Evolutionary conservation across 257 asterid genomes (phyloP).

Genomic region (Ilex asprella): DNA sequence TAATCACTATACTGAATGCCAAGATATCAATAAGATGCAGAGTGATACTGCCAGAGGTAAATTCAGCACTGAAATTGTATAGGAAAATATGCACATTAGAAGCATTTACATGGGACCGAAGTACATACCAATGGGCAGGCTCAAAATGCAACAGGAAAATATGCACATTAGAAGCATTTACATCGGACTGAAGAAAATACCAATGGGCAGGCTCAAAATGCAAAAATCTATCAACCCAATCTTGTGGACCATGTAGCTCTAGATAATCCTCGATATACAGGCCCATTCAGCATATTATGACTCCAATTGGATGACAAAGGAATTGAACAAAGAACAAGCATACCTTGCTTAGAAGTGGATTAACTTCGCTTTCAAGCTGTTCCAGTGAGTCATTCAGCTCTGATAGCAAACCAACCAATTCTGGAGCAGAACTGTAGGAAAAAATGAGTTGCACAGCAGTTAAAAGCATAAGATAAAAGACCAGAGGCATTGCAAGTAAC

Average conservation of each 20-base stretch:
- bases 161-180: no score
- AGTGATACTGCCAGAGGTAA: not conserved
- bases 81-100: no score
- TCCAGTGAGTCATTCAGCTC: conserved; percentile 71
- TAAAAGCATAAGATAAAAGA: conserved; percentile 4
- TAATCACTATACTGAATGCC: conserved; percentile 12
- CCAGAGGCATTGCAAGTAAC: not conserved
- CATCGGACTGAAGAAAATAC: no score
- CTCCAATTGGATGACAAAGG: not conserved
- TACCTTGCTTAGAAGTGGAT: conserved; percentile 74
- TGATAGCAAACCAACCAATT: conserved; percentile 74
- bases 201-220: no score
- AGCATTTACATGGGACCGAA: no score
- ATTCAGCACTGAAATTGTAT: not conserved
- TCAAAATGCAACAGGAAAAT: no score
- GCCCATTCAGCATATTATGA: no score
- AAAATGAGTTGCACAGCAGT: conserved; percentile 7
- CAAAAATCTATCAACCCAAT: no score
- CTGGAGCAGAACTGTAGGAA: conserved; percentile 85
- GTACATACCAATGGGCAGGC: no score
- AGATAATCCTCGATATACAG: no score
- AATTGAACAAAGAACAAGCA: not conserved
- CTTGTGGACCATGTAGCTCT: no score
- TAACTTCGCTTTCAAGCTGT: conserved; percentile 74
- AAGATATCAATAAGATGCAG: not conserved